A percentile compares a stretch with the other conserved stretches of the same genome.
Conservation (phyloP, 768 basidiomycete species). For the Lentinula edodes region DNA sequence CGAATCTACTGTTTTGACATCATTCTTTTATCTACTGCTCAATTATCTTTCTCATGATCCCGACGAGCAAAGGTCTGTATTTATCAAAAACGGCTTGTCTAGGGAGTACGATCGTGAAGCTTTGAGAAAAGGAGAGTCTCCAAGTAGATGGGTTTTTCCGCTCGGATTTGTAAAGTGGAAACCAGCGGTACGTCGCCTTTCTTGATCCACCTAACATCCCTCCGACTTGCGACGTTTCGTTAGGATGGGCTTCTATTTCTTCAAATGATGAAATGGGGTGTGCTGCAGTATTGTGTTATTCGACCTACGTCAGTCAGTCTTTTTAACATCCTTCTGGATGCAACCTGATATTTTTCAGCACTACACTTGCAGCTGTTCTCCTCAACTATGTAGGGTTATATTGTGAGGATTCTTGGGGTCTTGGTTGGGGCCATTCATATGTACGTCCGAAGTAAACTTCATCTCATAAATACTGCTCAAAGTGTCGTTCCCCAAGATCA, state of each 20-base stretch:
- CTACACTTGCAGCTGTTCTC: constrained; percentile 57
- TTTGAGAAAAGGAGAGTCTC: constrained; percentile 34
- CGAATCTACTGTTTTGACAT: constrained; percentile 68
- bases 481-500: constrained; percentile 34
- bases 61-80: constrained; percentile 56
- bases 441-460: constrained; percentile 26
- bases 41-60: constrained; percentile 60
- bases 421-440: constrained; percentile 65
- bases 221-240: constrained; percentile 6
- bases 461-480: not conserved
- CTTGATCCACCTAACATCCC: not conserved
- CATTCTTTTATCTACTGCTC: constrained; percentile 76
- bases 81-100: constrained; percentile 54
- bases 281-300: constrained; percentile 68
- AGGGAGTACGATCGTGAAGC: constrained; percentile 43
- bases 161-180: constrained; percentile 58
- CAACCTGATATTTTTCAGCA: constrained; percentile 22
- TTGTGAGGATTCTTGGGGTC: constrained; percentile 66
- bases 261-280: constrained; percentile 72
- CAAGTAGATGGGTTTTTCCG: constrained; percentile 66
- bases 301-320: constrained; percentile 49
- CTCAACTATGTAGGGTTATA: constrained; percentile 63
- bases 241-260: constrained; percentile 66
- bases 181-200: constrained; percentile 39
- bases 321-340: not conserved